Base-by-base conservation (phyloP, 345 rosid species). In the Rhizophora mangle region DNA sequence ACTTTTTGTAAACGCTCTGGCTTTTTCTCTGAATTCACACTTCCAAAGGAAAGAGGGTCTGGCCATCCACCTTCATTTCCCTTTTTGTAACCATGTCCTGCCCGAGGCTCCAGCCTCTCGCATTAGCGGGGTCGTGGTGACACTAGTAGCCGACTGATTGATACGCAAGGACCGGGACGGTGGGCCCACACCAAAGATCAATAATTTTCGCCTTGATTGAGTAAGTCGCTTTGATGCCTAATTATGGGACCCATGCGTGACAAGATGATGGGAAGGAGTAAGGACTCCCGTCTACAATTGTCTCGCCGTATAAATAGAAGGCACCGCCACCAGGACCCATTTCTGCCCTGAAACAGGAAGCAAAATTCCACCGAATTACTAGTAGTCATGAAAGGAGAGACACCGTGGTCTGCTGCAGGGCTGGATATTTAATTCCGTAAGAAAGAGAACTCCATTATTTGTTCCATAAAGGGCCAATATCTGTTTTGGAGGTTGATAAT, bases 171-270 rank as follows among this genome's bases (percentile, higher is more conserved):
- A 43, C 49, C 49, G 15, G 39, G 60, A 15, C 21, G 1, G 37
- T 19, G 6, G 49, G 20, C 36, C 58, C 64, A 47, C 8, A 0
- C 9, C 51, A 29, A 10, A 47, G 37, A 62, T 39, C 30, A 24
- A 74, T 63, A 8, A 58, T 47, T 6, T 49, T 1, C 64, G 52
- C 69, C 27, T 67, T 63, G 47, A 64, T 70, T 61, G 69, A 24
- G 24, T 24, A 24, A 24, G 0, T 24, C 24, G 24, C 24, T 24
- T 24, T 1, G 24, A 24, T n/a, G 34, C 7, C 27, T 15, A 2
- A 2, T 39, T 3, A 11, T 39, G 11, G 47, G 47, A 39, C 47
- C 47, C 47, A 39, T 39, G 47, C 16, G 13, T 10, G 47, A 10
- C 43, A 8, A 37, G 11, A 7, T 36, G 39, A 36, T 2, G 2